Evolutionary conservation across 495 filamentous ascomycete genomes (phyloP), one percentile per base, ranked within the genome.

Genomic region (Penicillium daleae): DNA sequence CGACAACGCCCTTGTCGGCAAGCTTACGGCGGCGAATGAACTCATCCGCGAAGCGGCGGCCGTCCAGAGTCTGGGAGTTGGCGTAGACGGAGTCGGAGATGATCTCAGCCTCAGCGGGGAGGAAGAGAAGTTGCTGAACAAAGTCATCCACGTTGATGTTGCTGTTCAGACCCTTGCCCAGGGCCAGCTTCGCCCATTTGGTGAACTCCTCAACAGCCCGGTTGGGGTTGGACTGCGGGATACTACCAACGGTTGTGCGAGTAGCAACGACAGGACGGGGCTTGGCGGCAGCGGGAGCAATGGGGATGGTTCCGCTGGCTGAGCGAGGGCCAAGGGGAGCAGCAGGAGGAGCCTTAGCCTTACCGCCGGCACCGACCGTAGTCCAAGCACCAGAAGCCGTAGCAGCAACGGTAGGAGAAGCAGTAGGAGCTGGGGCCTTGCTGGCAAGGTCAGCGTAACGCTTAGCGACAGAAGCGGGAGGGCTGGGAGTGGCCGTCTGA

Each of bases 401-500:
- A 40, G 67, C 40, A 13, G 76, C 63, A 4, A 76, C 66, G 19
- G 71, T 66, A 26, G 76, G 70, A 40, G 79, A 69, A 50, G 74
- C 72, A 49, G 73, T 65, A 55, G 75, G 71, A n/a, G 78, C 74
- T 24, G 82, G 74, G 22, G 76, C 78, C 78, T 97, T 97, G 78
- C 92, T 87, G 22, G 96, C 96, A 37, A 99, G 87, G 71, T 98
- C 93, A 7, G 95, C 96, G 78, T 99, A 99, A 19, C 95, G 87
- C 78, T 98, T 99, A 19, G 90, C 90, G 42, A 82, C 79, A 24
- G 86, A 76, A n/a, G 82, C 68, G 6, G 80, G 80, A 31, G 82
- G 76, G 65, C 82, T 82, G 10, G 75, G 71, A 5, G 83, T 78
- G 8, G 67, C 69, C 24, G 71, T 67, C 55, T 74, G 74, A 0